Conservation (phyloP, 345 rosid species). For the Sisymbrium irio region DNA sequence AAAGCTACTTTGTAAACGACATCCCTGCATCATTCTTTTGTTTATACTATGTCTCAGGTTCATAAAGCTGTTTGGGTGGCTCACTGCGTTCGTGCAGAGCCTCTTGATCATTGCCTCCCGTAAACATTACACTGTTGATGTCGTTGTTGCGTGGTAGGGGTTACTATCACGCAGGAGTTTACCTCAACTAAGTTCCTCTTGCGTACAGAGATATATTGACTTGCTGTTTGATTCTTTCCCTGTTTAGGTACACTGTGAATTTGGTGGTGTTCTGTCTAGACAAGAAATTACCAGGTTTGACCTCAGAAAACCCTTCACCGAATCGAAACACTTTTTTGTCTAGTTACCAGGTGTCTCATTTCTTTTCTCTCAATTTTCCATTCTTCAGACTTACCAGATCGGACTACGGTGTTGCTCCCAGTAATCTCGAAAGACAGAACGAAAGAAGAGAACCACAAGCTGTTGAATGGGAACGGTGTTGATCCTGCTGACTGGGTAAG, state of each 20-base stretch:
- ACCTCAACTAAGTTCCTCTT: not conserved
- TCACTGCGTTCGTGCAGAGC: slow-evolving; percentile 80
- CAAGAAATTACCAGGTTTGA: slow-evolving; percentile 95
- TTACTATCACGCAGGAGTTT: not conserved
- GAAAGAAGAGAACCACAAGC: slow-evolving; percentile 95
- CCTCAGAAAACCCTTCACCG: not conserved
- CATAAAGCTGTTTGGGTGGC: slow-evolving; percentile 85
- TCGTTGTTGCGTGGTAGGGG: slow-evolving; percentile 91
- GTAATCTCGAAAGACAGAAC: slow-evolving; percentile 64
- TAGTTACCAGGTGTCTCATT: not conserved
- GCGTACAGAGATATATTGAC: slow-evolving; percentile 1
- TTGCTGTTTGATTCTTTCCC: slow-evolving; percentile 1
- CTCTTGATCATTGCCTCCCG: slow-evolving; percentile 90
- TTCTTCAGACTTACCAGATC: slow-evolving; percentile 77
- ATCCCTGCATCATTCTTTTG: slow-evolving; percentile 1
- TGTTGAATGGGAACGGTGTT: slow-evolving; percentile 74
- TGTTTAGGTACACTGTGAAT: slow-evolving; percentile 85
- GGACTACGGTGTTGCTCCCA: slow-evolving; percentile 63
- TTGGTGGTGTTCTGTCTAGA: slow-evolving; percentile 90
- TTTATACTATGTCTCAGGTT: slow-evolving; percentile 50
- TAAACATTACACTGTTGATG: slow-evolving; percentile 95
- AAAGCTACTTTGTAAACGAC: not conserved
- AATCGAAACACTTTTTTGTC: not conserved
- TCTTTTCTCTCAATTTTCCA: slow-evolving; percentile 1
- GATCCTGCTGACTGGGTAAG: slow-evolving; percentile 92